Percentiles rank a stretch among this genome's conserved stretches.
Conservation (phyloP, 2,329 filamentous ascomycete species). For the Alternaria arbusti region DNA sequence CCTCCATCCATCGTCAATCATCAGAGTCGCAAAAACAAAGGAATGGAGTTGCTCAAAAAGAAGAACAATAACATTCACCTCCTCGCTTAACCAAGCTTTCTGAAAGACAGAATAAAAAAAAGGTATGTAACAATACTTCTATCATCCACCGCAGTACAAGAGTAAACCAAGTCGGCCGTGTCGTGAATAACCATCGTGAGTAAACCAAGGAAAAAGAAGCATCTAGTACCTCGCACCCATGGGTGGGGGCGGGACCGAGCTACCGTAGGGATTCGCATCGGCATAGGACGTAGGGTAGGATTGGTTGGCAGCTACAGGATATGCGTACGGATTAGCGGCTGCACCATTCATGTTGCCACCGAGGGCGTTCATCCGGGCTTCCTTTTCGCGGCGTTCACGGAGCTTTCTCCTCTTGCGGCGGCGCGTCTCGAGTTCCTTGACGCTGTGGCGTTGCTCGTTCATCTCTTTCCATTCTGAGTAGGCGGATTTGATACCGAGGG, state of each 20-base stretch:
- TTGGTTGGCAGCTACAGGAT: conserved; percentile 45
- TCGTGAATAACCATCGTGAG: neutral
- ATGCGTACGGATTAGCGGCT: conserved; percentile 47
- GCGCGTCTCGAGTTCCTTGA: conserved; percentile 61
- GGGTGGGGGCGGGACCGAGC: conserved; percentile 48
- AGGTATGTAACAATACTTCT: conserved; percentile 5
- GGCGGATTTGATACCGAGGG: conserved; percentile 71
- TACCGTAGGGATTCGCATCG: conserved; percentile 55
- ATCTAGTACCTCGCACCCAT: conserved; percentile 47
- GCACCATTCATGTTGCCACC: conserved; percentile 40
- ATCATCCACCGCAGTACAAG: neutral
- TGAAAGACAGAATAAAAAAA: neutral
- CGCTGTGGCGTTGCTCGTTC: conserved; percentile 65
- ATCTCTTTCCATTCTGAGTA: conserved; percentile 72
- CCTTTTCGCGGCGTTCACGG: conserved; percentile 50
- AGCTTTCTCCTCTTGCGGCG: conserved; percentile 54
- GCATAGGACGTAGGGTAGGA: conserved; percentile 48
- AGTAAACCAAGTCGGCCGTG: neutral
- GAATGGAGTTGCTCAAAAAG: neutral
- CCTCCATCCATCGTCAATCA: neutral
- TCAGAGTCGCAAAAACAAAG: neutral
- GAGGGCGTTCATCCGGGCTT: conserved; percentile 53
- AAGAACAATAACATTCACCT: conserved; percentile 1
- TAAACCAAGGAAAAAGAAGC: neutral
- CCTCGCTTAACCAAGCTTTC: neutral